phyloP scores from a whole-genome alignment of 306 rosid species.

The Morella rubra region DNA sequence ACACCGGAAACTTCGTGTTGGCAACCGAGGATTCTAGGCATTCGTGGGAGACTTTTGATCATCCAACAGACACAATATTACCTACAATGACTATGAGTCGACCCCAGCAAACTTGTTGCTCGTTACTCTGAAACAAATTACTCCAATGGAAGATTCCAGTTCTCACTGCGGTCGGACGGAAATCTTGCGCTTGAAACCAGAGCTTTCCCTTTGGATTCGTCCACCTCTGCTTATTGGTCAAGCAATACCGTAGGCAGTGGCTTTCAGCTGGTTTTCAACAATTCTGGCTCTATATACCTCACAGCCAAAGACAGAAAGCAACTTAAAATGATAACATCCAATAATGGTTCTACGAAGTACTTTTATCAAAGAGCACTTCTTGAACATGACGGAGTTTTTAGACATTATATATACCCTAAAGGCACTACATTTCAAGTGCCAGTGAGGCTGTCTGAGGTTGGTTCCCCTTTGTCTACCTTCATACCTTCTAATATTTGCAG shows the following conservation, averaged over 20 bases:
- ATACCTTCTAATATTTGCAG: background rate
- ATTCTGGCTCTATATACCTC: slow-evolving; percentile 40
- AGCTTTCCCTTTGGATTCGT: slow-evolving; percentile 32
- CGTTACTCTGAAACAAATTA: slow-evolving; percentile 24
- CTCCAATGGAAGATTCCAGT: slow-evolving; percentile 45
- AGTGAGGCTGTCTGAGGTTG: background rate
- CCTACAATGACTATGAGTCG: slow-evolving; percentile 38
- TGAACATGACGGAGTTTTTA: slow-evolving; percentile 58
- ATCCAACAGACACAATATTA: slow-evolving; percentile 62
- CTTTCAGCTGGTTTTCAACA: slow-evolving; percentile 31
- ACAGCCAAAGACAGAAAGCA: background rate
- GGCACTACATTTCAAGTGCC: background rate
- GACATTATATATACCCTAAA: slow-evolving; percentile 47
- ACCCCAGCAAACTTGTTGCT: slow-evolving; percentile 4
- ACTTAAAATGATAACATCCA: background rate
- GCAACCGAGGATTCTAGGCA: background rate
- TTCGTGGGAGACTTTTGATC: slow-evolving; percentile 55
- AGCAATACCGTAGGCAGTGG: background rate
- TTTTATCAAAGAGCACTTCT: slow-evolving; percentile 56
- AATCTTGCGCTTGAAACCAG: slow-evolving; percentile 29
- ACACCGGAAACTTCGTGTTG: slow-evolving; percentile 54
- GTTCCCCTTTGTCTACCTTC: background rate
- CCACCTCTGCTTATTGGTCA: slow-evolving; percentile 15
- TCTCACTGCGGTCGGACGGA: slow-evolving; percentile 21
- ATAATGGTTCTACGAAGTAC: background rate